Base-by-base conservation (phyloP, 306 rosid genomes). In the Pyrus bretschneideri region DNA sequence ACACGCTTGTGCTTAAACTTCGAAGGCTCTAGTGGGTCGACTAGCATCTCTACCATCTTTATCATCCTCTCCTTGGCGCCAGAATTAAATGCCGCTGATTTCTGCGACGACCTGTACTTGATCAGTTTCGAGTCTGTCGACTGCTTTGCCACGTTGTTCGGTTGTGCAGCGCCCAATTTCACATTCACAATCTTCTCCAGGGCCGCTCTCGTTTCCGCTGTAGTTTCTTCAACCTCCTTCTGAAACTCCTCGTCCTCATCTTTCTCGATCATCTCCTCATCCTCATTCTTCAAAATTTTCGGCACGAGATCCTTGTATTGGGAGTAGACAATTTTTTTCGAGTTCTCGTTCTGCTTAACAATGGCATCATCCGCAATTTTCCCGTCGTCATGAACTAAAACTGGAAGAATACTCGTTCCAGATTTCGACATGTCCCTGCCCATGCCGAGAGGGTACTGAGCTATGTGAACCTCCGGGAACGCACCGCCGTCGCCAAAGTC, bases 1-100 rank as follows among this genome's bases (percentile, higher is more conserved):
- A 90, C 98, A 33, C 97, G 87, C 91, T 93, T 93, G 70, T 93
- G 94, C 89, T 91, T 93, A 73, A 93, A 91, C 86, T 93, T 91
- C 0, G 94, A 96, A 29, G 98, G 97, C 83, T 93, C 96, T 30
- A 93, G 93, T 11, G 98, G 97, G 84, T 93, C 97, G 71, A 91
- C 96, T 0, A 89, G 97, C 97, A 87, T 91, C 87, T 91, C 94
- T 65, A 87, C 91, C 98, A 93, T 90, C 79, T 93, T 88, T 52
- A 93, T 90, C 42, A 93, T 88, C 84, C 98, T 88, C 84, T 91
- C 97, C 71, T 86, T 91, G 0, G 96, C 97, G 13, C 98, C 94
- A 0, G 94, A 90, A 81, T 91, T 93, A 76, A 91, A 93, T 4
- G 98, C 96, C 1, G 86, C 86, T 0, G 89, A 85, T 76, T 93